Evolutionary conservation across 495 filamentous ascomycete species (phyloP), one percentile per base, ranked within the genome.

Genomic region (Bacidia gigantensis): DNA sequence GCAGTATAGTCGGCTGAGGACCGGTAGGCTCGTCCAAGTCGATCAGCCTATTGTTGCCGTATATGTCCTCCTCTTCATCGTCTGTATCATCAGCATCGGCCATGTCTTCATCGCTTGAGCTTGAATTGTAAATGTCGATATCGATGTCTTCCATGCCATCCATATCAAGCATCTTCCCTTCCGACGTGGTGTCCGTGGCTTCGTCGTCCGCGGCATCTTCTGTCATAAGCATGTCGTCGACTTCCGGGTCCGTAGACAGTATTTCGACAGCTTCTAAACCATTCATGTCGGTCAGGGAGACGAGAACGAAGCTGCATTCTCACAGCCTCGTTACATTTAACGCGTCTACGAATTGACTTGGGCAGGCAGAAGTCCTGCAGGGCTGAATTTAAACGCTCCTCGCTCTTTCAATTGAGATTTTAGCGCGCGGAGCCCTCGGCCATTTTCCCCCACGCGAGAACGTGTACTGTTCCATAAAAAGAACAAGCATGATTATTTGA

Each of bases 1-100:
- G 46, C 29, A 59, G 42, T 1, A 62, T 20, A 14, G 25, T 9
- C 11, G 54, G 52, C 46, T 7, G 29, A 35, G 29, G 14, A n/a
- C n/a, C n/a, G n/a, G n/a, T n/a, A n/a, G n/a, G n/a, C n/a, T 14
- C 29, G 29, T 35, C 5, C 14, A 14, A 35, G 29, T 35, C 14
- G 29, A 35, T 35, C n/a, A n/a, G n/a, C n/a, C n/a, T n/a, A n/a
- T n/a, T 35, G 14, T 35, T 35, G 29, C 7, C 29, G 29, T 7
- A 35, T 35, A 7, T 35, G 7, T 5, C 29, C 29, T 35, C 29
- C 29, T 35, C 29, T 14, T 35, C 29, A 35, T 35, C 29, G 5
- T 35, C 29, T 14, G 14, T 7, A 35, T 14, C 14, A 14, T 14
- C 14, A 35, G 7, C 14, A 14, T 14, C 14, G 29, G 29, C 5